phyloP scores from a whole-genome alignment of 208 protist genomes.

The Angomonas deanei region DNA sequence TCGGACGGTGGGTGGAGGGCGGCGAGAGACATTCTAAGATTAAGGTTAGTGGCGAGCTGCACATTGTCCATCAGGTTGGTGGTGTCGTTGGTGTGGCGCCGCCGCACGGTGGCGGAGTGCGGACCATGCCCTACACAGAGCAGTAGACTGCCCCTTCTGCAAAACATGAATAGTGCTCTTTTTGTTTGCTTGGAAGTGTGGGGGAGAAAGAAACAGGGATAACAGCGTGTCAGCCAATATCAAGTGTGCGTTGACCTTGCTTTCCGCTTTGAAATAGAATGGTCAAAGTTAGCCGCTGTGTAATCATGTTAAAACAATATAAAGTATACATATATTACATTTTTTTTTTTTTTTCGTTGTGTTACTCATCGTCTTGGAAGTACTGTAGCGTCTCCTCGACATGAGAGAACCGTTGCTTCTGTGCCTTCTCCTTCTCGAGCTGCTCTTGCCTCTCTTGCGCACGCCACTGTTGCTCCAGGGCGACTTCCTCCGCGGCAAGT shows the following conservation, averaged over 20 bases:
- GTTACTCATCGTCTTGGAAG: not conserved
- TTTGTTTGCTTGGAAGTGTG: not conserved
- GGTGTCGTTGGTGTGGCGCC: slow-evolving; percentile 1
- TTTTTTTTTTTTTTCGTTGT: not conserved
- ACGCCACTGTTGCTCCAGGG: slow-evolving; percentile 1
- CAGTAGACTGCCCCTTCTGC: not conserved
- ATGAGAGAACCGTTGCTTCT: not conserved
- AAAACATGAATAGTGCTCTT: not conserved
- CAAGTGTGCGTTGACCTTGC: too few relatives aligned
- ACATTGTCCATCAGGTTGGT: slow-evolving; percentile 43
- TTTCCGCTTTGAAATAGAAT: too few relatives aligned
- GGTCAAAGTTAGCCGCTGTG: not conserved
- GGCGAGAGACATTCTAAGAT: slow-evolving; percentile 53
- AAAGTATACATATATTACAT: slow-evolving; percentile 11
- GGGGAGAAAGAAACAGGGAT: not conserved
- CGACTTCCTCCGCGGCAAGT: not conserved
- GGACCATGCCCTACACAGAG: slow-evolving; percentile 25
- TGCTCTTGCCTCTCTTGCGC: not conserved
- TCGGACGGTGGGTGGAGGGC: slow-evolving; percentile 55
- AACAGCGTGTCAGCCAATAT: not conserved
- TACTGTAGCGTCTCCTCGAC: not conserved
- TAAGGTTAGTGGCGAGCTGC: slow-evolving; percentile 34
- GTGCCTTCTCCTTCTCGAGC: not conserved
- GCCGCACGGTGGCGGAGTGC: slow-evolving; percentile 44
- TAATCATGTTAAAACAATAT: not conserved